Evolutionary conservation across 768 basidiomycete genomes (phyloP).

Genomic region (Macrolepiota dolichaula): DNA sequence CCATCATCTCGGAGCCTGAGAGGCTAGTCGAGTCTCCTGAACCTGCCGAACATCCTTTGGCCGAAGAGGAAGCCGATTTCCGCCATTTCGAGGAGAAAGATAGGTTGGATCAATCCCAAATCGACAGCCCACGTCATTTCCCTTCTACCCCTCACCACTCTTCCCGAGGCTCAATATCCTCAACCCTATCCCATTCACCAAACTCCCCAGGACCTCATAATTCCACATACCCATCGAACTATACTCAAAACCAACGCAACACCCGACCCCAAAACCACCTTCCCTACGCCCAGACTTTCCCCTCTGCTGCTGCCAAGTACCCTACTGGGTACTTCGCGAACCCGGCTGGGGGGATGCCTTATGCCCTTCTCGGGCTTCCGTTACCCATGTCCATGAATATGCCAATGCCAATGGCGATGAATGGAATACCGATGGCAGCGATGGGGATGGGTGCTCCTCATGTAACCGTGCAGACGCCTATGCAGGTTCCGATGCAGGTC

Average conservation of each 20-base stretch:
- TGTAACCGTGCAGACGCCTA: background rate
- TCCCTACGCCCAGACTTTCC: background rate
- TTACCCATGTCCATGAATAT: background rate
- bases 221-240: background rate
- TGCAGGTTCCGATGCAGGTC: background rate
- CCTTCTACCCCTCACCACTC: background rate
- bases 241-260: background rate
- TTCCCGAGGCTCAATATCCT: background rate
- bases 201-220: background rate
- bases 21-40: constrained; percentile 10
- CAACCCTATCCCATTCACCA: background rate
- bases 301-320: background rate
- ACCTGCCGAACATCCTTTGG: background rate
- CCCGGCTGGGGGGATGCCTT: background rate
- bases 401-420: background rate
- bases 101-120: background rate
- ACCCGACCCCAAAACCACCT: background rate
- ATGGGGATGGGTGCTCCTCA: background rate
- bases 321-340: background rate
- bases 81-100: background rate
- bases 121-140: background rate
- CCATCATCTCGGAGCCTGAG: background rate
- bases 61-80: background rate
- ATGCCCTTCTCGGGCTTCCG: background rate
- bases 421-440: background rate